phyloP scores from a whole-genome alignment of 495 filamentous ascomycete species.

The Parmelia sp. region DNA sequence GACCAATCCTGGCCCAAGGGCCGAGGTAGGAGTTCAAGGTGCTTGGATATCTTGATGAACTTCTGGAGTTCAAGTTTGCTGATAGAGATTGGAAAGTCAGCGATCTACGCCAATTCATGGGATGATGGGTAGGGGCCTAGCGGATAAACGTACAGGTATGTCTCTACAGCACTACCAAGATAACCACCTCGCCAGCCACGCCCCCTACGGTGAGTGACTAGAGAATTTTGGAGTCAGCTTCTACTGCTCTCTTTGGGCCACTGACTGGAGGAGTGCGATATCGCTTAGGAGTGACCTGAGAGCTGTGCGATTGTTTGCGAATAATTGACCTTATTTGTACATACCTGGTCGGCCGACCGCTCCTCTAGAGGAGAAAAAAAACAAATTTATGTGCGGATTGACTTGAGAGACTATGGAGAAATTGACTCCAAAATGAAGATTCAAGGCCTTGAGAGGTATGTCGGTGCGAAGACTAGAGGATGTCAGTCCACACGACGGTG shows the following conservation, averaged over 20 bases:
- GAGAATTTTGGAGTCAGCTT: background rate
- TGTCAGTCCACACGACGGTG: background rate
- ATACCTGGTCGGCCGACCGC: conserved; percentile 68
- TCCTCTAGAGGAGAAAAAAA: conserved; percentile 94
- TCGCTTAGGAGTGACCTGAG: background rate
- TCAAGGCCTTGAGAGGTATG: conserved; percentile 88
- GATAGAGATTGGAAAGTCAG: background rate
- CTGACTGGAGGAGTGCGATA: background rate
- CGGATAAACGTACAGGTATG: conserved; percentile 56
- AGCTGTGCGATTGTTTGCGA: background rate
- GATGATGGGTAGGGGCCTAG: conserved; percentile 32
- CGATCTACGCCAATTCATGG: background rate
- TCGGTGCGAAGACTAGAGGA: conserved; percentile 68
- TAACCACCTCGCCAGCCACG: conserved; percentile 96
- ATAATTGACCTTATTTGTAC: background rate
- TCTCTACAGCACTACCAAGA: conserved; percentile 82
- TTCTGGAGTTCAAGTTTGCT: conserved; percentile 73
- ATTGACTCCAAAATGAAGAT: conserved; percentile 95
- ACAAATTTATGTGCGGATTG: conserved; percentile 95
- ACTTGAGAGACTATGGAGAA: conserved; percentile 95
- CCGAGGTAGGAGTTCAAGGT: conserved; percentile 84
- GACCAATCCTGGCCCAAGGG: conserved; percentile 95
- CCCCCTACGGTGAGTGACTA: conserved; percentile 86
- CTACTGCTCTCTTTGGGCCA: background rate
- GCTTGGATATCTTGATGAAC: conserved; percentile 89